Conservation (phyloP, 495 filamentous ascomycete genomes). For the Hypoxylon perforatum region DNA sequence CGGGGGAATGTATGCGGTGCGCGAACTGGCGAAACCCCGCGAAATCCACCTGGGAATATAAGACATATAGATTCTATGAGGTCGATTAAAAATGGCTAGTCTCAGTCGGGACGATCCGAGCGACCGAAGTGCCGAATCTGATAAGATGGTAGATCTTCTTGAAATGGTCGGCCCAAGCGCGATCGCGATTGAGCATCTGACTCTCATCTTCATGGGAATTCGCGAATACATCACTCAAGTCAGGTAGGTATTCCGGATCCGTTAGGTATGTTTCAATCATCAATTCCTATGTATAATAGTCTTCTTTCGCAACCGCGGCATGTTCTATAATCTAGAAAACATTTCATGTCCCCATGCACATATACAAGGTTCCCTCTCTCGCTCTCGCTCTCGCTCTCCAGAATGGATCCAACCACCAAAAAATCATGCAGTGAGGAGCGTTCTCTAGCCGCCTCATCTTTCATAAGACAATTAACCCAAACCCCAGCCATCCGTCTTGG, state of each 20-base stretch:
- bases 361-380: constrained; percentile 4
- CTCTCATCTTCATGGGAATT: not conserved
- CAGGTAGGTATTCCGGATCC: too few relatives aligned
- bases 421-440: too few relatives aligned
- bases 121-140: constrained; percentile 17
- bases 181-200: not conserved
- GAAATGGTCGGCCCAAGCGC: not conserved
- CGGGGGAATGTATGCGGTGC: too few relatives aligned
- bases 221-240: not conserved
- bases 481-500: too few relatives aligned
- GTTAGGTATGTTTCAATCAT: constrained; percentile 4
- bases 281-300: constrained; percentile 7
- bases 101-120: not conserved
- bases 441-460: not conserved
- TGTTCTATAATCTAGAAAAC: not conserved
- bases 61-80: not conserved
- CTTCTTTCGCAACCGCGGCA: constrained; percentile 1
- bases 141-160: not conserved
- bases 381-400: too few relatives aligned
- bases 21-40: not conserved
- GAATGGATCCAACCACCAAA: too few relatives aligned
- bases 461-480: too few relatives aligned
- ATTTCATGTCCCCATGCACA: not conserved
- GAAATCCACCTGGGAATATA: not conserved
- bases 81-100: not conserved